These are phyloP conservation scores for Albugo candida DNA, from an alignment of 352 stramenopile genomes.

Conservation along the genomic window DNA sequence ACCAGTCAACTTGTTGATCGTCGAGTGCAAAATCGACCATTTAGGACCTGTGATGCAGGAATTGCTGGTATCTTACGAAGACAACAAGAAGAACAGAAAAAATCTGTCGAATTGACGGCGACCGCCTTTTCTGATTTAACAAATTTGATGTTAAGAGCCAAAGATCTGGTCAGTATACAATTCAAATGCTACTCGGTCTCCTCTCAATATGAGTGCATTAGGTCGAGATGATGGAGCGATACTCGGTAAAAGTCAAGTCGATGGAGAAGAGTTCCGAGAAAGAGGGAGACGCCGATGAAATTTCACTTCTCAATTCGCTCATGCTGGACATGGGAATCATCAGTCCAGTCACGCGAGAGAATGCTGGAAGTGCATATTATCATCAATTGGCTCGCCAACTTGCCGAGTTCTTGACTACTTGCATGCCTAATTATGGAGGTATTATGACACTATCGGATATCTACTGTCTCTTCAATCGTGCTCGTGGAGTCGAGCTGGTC, in stretches of 20 bases:
- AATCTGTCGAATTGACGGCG: slow-evolving; percentile 51
- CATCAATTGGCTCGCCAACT: slow-evolving; percentile 81
- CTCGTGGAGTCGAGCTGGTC: slow-evolving; percentile 91
- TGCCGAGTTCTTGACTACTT: slow-evolving; percentile 61
- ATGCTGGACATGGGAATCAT: slow-evolving; percentile 88
- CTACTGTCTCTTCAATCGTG: slow-evolving; percentile 98
- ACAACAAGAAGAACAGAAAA: slow-evolving; percentile 58
- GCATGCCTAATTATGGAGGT: slow-evolving; percentile 80
- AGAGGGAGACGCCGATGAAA: slow-evolving; percentile 18
- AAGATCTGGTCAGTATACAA: slow-evolving; percentile 60
- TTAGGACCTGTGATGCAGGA: slow-evolving; percentile 51
- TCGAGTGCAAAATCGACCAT: slow-evolving; percentile 54
- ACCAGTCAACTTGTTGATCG: slow-evolving; percentile 50
- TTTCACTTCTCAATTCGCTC: slow-evolving; percentile 60
- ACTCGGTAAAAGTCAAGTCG: slow-evolving; percentile 36
- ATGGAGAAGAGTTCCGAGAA: slow-evolving; percentile 10
- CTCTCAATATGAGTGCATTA: background rate
- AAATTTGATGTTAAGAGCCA: slow-evolving; percentile 79
- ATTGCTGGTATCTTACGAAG: slow-evolving; percentile 67
- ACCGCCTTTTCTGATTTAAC: slow-evolving; percentile 81
- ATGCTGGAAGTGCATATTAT: slow-evolving; percentile 77
- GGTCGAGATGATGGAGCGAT: slow-evolving; percentile 77
- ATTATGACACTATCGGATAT: slow-evolving; percentile 98
- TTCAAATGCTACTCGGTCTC: background rate
- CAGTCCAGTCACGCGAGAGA: slow-evolving; percentile 81